Percentiles rank a stretch among this genome's conserved stretches.
Conservation (phyloP, 768 basidiomycete species). For the Mrakia hoshinonis region DNA sequence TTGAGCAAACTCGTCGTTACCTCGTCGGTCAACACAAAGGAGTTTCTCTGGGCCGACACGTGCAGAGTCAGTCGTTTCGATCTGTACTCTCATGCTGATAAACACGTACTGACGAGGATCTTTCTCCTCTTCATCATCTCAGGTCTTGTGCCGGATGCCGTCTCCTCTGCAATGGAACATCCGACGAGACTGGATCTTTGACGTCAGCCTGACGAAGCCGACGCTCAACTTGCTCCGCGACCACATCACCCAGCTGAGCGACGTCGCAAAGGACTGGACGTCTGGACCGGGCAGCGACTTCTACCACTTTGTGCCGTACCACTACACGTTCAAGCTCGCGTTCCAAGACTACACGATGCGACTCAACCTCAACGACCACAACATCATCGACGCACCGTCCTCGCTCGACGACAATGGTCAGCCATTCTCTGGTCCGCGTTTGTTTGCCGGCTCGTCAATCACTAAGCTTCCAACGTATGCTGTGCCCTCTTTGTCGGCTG, state of each 20-base stretch:
- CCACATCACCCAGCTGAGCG: conserved; percentile 87
- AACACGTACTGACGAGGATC: neutral
- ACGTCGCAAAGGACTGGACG: conserved; percentile 86
- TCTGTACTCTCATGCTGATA: no score
- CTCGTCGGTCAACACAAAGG: conserved; percentile 81
- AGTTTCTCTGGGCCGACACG: conserved; percentile 64
- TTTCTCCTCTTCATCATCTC: neutral
- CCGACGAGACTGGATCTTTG: conserved; percentile 67
- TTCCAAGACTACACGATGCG: conserved; percentile 69
- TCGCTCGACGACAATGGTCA: conserved; percentile 75
- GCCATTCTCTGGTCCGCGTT: conserved; percentile 14
- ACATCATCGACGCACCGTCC: conserved; percentile 84
- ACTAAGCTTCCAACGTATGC: neutral
- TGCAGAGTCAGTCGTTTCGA: conserved; percentile 58
- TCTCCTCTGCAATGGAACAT: conserved; percentile 74
- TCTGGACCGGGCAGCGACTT: conserved; percentile 73
- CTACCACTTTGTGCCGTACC: conserved; percentile 71
- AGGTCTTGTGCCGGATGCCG: conserved; percentile 49
- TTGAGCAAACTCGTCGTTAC: conserved; percentile 67
- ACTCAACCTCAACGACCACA: conserved; percentile 86
- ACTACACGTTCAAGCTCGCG: conserved; percentile 62
- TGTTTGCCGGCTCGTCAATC: neutral
- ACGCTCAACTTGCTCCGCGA: conserved; percentile 73
- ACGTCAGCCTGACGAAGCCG: conserved; percentile 63
- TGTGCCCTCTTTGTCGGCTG: neutral